Base-by-base conservation (phyloP, 148 eudicot genomes). In the Limonium bicolor region DNA sequence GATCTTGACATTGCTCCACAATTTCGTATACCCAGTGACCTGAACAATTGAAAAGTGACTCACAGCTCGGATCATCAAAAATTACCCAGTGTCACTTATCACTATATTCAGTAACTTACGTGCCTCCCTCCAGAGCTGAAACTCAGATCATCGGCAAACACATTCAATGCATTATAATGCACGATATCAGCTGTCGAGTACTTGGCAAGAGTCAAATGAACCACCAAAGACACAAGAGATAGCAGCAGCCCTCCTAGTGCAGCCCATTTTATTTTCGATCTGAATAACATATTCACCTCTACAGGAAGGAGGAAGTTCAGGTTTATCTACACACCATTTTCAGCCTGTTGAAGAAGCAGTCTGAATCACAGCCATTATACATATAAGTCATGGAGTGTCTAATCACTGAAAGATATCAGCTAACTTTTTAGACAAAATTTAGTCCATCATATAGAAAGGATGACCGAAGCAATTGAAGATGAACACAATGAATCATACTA, bases 211-310 rank as follows among this genome's bases (percentile, higher is more conserved):
- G 70, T 36, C 36, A 81, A 53, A 59, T 81, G 92, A 46, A 73
- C 77, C 39, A 61, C 32, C 54, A 77, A 60, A 35, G 92, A 81
- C 21, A 65, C 44, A 20, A 77, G 49, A 7, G 92, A 81, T 29
- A 81, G 54, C n/a, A 73, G 44, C 31, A 81, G 67, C 41, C 72
- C 80, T 52, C 75, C 80, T 29, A 80, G 62, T 46, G 80, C 90
- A 46, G 63, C 80, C 83, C 80, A 80, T 58, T 80, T 80, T 4
- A 80, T 64, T 58, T 70, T 80, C 52, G 90, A 80, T 73, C 65
- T 80, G 65, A 70, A 54, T 54, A 76, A 64, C 80, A 76, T 80
- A 44, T 47, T 62, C 41, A 43, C 41, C 41, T 48, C 61, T 18
- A 54, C 64, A n/a, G n/a, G n/a, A n/a, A n/a, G n/a, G n/a, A n/a